Evolutionary conservation across 345 rosid genomes (phyloP).

Genomic region (Pelargonium nanum): DNA sequence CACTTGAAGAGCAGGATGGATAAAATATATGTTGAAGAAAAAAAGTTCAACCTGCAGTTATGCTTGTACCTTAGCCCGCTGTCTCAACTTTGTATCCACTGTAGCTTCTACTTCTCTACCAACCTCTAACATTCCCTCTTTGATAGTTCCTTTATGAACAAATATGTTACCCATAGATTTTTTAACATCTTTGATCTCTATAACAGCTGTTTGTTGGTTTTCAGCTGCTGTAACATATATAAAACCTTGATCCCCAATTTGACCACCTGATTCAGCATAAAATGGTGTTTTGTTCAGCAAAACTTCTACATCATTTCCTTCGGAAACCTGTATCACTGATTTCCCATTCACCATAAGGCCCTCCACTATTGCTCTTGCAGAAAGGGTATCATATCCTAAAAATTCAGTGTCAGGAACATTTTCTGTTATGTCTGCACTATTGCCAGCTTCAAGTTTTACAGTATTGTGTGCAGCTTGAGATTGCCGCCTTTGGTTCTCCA

Average conservation of each 20-base stretch:
- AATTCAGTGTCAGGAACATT: constrained; percentile 61
- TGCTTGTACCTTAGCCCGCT: constrained; percentile 59
- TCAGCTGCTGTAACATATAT: constrained; percentile 43
- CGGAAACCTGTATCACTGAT: constrained; percentile 64
- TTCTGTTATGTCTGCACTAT: constrained; percentile 39
- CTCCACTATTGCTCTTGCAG: constrained; percentile 57
- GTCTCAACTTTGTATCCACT: constrained; percentile 68
- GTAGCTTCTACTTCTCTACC: constrained; percentile 85
- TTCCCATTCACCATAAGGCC: constrained; percentile 71
- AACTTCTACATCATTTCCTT: constrained; percentile 82
- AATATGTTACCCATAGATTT: constrained; percentile 58
- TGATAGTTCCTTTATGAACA: constrained; percentile 76
- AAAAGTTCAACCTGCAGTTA: constrained; percentile 11
- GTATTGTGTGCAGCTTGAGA: constrained; percentile 86
- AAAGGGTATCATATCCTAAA: constrained; percentile 69
- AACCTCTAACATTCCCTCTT: constrained; percentile 70
- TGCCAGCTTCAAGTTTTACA: constrained; percentile 63
- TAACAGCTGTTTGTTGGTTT: constrained; percentile 42
- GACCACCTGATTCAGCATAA: constrained; percentile 97
- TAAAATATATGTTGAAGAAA: background rate
- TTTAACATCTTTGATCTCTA: constrained; percentile 80
- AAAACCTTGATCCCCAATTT: constrained; percentile 77
- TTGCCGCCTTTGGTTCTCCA: constrained; percentile 83
- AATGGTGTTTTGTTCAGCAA: constrained; percentile 82
- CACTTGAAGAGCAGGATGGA: background rate